phyloP scores from a whole-genome alignment of 2,329 filamentous ascomycete genomes.

The Epicoccum nigrum region DNA sequence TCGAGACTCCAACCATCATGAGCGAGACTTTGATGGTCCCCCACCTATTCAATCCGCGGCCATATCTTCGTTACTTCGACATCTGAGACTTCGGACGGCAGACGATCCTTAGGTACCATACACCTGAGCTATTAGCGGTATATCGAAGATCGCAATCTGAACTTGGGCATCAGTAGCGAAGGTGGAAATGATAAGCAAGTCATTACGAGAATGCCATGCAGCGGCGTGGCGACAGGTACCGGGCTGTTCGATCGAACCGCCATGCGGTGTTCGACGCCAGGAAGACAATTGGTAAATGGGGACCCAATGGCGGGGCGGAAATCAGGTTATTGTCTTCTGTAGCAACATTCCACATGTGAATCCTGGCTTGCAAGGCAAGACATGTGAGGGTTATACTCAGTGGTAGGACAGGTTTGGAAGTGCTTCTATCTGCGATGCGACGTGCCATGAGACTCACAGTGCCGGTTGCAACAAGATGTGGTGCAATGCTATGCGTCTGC shows the following conservation, averaged over 20 bases:
- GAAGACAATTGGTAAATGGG: neutral
- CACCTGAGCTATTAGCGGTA: neutral
- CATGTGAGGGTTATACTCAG: neutral
- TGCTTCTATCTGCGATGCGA: neutral
- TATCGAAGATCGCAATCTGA: slow-evolving; percentile 4
- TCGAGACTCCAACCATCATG: neutral
- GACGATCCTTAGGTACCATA: neutral
- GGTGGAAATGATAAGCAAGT: slow-evolving; percentile 11
- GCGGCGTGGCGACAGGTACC: neutral
- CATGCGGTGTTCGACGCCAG: slow-evolving; percentile 4
- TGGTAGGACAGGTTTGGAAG: slow-evolving; percentile 10
- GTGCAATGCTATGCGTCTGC: no score
- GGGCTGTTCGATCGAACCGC: neutral
- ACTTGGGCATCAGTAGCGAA: slow-evolving; percentile 13
- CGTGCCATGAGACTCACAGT: slow-evolving; percentile 3
- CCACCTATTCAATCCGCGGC: neutral
- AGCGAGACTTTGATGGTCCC: neutral
- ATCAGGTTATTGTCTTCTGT: neutral
- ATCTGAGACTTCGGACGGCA: slow-evolving; percentile 2
- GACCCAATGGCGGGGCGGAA: neutral
- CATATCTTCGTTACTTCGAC: neutral
- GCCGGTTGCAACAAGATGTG: neutral
- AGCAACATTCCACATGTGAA: slow-evolving; percentile 6
- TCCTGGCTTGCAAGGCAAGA: neutral
- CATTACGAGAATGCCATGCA: neutral